phyloP scores from a whole-genome alignment of 495 filamentous ascomycete genomes.

The Neurospora terricola region DNA sequence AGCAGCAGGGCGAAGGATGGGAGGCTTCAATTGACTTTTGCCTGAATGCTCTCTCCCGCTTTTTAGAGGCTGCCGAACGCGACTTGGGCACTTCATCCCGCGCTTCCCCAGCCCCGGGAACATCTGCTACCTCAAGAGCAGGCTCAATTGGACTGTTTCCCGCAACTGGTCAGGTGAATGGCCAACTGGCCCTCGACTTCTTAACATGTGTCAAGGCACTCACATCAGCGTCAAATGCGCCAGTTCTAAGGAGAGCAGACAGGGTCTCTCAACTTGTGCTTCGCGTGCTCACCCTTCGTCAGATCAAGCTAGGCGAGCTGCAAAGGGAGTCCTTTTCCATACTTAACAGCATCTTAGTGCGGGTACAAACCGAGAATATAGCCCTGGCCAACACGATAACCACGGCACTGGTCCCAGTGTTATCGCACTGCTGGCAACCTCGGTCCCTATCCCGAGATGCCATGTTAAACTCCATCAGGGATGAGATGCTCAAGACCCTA shows the following conservation, averaged over 20 bases:
- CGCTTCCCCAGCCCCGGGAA: slow-evolving; percentile 32
- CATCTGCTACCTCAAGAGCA: slow-evolving; percentile 19
- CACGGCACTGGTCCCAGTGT: slow-evolving; percentile 54
- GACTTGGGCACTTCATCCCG: slow-evolving; percentile 21
- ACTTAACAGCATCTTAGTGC: slow-evolving; percentile 60
- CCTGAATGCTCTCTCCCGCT: slow-evolving; percentile 37
- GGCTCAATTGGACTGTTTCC: slow-evolving; percentile 8
- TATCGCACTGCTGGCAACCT: slow-evolving; percentile 62
- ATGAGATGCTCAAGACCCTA: slow-evolving; percentile 58
- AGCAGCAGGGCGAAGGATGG: slow-evolving; percentile 64
- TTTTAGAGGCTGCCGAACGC: slow-evolving; percentile 28
- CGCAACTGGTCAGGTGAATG: slow-evolving; percentile 16
- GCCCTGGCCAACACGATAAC: slow-evolving; percentile 48
- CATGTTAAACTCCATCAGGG: slow-evolving; percentile 47
- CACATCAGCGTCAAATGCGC: slow-evolving; percentile 59
- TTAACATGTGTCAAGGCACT: slow-evolving; percentile 57
- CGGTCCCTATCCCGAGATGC: slow-evolving; percentile 61
- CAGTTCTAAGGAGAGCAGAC: slow-evolving; percentile 48
- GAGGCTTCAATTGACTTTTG: slow-evolving; percentile 58
- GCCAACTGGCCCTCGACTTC: slow-evolving; percentile 42
- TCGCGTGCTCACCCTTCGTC: slow-evolving; percentile 51
- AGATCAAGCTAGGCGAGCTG: slow-evolving; percentile 44
- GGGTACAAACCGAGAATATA: slow-evolving; percentile 56
- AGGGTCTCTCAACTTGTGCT: slow-evolving; percentile 48
- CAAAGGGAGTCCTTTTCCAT: slow-evolving; percentile 64